These are phyloP conservation scores for Harrya chromipes DNA, from an alignment of 768 basidiomycete genomes.

Conservation along the genomic window DNA sequence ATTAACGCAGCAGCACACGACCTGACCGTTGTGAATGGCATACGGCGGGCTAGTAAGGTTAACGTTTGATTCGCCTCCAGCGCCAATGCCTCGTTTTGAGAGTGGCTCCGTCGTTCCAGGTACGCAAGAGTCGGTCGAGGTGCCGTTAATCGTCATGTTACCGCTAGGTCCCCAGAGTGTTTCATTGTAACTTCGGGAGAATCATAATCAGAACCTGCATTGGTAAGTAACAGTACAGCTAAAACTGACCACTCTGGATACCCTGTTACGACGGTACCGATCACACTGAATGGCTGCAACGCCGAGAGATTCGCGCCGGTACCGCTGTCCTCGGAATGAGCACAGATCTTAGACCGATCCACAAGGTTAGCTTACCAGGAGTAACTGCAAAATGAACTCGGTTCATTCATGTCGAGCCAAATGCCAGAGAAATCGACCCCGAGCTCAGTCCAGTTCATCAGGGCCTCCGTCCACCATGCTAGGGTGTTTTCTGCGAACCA, in stretches of 20 bases:
- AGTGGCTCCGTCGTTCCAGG: conserved; percentile 18
- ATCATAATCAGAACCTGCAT: not conserved
- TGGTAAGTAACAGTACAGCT: not conserved
- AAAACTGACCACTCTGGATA: conserved; percentile 64
- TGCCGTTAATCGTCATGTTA: conserved; percentile 71
- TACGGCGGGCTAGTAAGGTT: conserved; percentile 62
- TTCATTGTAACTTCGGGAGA: conserved; percentile 51
- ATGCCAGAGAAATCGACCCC: conserved; percentile 58
- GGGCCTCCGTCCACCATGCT: conserved; percentile 56
- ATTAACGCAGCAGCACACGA: not conserved
- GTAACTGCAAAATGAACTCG: conserved; percentile 57
- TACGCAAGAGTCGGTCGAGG: conserved; percentile 46
- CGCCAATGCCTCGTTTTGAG: conserved; percentile 47
- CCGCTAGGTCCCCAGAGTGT: conserved; percentile 65
- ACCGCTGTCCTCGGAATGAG: conserved; percentile 31
- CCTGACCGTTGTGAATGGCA: conserved; percentile 66
- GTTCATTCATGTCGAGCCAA: conserved; percentile 71
- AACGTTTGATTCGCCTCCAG: conserved; percentile 43
- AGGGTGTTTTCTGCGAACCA: conserved; percentile 54
- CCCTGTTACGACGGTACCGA: conserved; percentile 48
- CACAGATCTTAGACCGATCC: not conserved
- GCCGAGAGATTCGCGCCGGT: conserved; percentile 53
- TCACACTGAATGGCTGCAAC: conserved; percentile 51
- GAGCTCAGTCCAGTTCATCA: conserved; percentile 48
- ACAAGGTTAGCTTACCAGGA: conserved; percentile 39